Percentiles rank a stretch among this genome's conserved stretches.
These are phyloP conservation scores for Cudoniella acicularis DNA, from an alignment of 495 filamentous ascomycete genomes.

Conservation along the genomic window DNA sequence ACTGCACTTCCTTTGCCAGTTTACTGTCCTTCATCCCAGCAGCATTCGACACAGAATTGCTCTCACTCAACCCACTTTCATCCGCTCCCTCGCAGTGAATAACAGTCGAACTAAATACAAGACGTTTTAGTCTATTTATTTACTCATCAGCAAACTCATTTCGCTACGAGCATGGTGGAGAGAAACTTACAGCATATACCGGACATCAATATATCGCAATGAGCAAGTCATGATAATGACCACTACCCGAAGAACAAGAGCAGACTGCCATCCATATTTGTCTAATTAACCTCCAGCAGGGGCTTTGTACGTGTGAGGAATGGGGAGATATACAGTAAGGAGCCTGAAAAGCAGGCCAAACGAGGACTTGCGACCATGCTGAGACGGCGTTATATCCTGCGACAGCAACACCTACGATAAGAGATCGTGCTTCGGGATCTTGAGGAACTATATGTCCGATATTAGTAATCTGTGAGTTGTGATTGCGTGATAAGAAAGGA, in stretches of 20 bases:
- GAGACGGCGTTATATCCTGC: constrained; percentile 36
- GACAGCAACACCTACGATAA: constrained; percentile 37
- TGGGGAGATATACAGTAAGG: constrained; percentile 31
- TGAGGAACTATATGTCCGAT: too few species aligned
- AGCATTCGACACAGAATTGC: neutral
- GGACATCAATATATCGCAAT: constrained; percentile 26
- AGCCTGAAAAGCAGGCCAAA: constrained; percentile 39
- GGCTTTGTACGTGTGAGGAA: too few species aligned
- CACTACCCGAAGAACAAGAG: constrained; percentile 34
- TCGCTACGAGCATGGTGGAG: neutral
- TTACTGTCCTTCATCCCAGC: neutral
- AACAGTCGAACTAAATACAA: neutral
- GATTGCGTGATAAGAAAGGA: neutral
- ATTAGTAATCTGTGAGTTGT: constrained; percentile 23
- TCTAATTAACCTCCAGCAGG: too few species aligned
- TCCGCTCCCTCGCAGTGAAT: neutral
- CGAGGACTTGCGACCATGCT: constrained; percentile 38
- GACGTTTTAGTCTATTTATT: neutral
- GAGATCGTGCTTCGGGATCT: constrained; percentile 36
- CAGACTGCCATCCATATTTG: constrained; percentile 36
- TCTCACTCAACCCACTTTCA: neutral
- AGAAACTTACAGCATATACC: constrained; percentile 25
- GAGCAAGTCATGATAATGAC: constrained; percentile 29
- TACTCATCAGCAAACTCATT: neutral
- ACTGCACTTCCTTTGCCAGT: neutral